Evolutionary conservation across 202 grass and related monocot species (phyloP).

Genomic region (Thinopyrum obtusiflorum): DNA sequence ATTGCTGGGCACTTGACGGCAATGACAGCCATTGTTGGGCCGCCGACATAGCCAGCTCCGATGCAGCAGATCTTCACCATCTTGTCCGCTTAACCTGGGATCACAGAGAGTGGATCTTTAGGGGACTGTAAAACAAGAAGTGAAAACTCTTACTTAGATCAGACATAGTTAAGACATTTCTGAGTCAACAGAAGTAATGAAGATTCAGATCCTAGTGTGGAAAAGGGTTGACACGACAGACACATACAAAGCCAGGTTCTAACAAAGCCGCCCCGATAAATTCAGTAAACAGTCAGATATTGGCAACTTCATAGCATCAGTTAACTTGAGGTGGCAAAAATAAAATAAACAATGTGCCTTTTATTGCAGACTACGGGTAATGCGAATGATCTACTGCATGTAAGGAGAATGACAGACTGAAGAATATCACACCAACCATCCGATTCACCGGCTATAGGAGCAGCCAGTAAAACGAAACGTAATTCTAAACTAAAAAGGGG

Average conservation of each 20-base stretch:
- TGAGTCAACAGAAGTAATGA: background rate
- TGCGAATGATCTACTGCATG: background rate
- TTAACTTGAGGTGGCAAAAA: background rate
- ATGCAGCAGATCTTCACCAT: slow-evolving; percentile 94
- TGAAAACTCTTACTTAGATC: background rate
- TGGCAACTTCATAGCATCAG: background rate
- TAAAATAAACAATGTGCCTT: background rate
- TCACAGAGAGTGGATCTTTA: background rate
- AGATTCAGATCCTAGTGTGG: background rate
- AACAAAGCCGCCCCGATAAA: background rate
- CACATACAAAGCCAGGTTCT: background rate
- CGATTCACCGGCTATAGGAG: background rate
- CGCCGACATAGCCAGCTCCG: slow-evolving; percentile 82
- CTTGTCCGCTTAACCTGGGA: slow-evolving; percentile 29
- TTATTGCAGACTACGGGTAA: background rate
- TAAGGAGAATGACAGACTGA: background rate
- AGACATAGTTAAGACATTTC: background rate
- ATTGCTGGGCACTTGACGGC: slow-evolving; percentile 66
- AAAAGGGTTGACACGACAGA: background rate
- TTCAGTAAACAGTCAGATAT: background rate
- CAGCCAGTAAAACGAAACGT: background rate
- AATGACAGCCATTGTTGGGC: slow-evolving; percentile 90
- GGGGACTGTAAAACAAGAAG: background rate
- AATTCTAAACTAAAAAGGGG: background rate
- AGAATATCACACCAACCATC: background rate